These are phyloP conservation scores for Hymenochaete sp. DNA, from an alignment of 1,284 basidiomycete genomes.

Conservation along the genomic window DNA sequence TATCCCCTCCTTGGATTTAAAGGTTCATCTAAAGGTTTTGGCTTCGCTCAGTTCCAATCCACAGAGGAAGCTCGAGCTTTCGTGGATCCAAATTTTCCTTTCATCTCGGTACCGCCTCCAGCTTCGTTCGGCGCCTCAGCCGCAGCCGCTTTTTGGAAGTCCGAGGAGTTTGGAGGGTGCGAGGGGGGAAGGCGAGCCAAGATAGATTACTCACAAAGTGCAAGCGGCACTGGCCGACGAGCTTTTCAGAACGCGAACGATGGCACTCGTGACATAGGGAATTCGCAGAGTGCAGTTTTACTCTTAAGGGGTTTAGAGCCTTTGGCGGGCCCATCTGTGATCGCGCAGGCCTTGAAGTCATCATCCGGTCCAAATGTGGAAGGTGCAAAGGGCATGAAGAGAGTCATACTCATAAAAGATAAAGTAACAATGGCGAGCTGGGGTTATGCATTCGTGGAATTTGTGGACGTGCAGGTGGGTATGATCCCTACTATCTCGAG, in stretches of 20 bases:
- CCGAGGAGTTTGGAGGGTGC: slow-evolving; percentile 53
- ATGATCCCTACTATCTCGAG: slow-evolving; percentile 4
- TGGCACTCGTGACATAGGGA: slow-evolving; percentile 89
- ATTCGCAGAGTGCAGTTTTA: slow-evolving; percentile 67
- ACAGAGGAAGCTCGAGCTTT: slow-evolving; percentile 80
- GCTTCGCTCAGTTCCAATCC: slow-evolving; percentile 84
- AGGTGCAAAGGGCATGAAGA: slow-evolving; percentile 74
- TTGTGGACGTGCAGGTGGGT: slow-evolving; percentile 70
- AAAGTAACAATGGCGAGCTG: slow-evolving; percentile 75
- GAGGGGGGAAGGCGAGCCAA: slow-evolving; percentile 74
- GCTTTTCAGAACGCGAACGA: slow-evolving; percentile 69
- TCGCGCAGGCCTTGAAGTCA: slow-evolving; percentile 66
- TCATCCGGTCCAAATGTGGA: slow-evolving; percentile 59
- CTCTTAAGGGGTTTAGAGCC: slow-evolving; percentile 84
- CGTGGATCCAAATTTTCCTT: slow-evolving; percentile 78
- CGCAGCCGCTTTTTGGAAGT: slow-evolving; percentile 57
- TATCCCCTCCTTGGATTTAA: slow-evolving; percentile 47
- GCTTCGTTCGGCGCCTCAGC: slow-evolving; percentile 72
- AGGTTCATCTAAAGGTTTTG: slow-evolving; percentile 88
- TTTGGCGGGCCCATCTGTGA: slow-evolving; percentile 77
- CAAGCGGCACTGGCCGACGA: slow-evolving; percentile 52
- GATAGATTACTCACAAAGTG: slow-evolving; percentile 83
- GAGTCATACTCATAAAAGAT: slow-evolving; percentile 83
- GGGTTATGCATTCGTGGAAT: slow-evolving; percentile 90
- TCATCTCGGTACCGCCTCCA: slow-evolving; percentile 77